Evolutionary conservation across 345 rosid species (phyloP).

Genomic region (Syzygium oleosum): DNA sequence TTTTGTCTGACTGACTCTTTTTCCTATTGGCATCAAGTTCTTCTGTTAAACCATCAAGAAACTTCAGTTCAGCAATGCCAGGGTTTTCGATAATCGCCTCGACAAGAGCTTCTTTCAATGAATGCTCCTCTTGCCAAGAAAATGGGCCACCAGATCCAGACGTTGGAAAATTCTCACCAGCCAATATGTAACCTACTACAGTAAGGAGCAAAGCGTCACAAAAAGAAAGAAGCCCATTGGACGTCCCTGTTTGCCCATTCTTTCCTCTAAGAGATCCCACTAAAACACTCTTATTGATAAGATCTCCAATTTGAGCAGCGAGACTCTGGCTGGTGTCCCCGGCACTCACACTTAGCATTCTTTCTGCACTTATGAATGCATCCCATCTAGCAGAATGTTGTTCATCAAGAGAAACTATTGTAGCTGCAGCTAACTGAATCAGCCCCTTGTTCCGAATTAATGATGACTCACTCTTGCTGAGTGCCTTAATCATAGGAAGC

Average conservation of each 20-base stretch:
- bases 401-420: constrained; percentile 55
- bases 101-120: constrained; percentile 76
- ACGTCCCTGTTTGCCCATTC: constrained; percentile 23
- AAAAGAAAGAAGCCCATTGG: constrained; percentile 57
- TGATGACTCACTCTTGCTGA: constrained; percentile 53
- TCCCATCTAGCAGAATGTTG: constrained; percentile 69
- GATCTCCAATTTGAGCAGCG: constrained; percentile 86
- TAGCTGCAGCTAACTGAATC: constrained; percentile 79
- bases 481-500: constrained; percentile 52
- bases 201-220: constrained; percentile 74
- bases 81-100: constrained; percentile 78
- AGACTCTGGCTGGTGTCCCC: constrained; percentile 93
- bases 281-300: constrained; percentile 63
- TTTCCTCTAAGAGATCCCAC: constrained; percentile 36
- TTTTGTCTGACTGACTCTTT: constrained; percentile 29
- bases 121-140: constrained; percentile 98
- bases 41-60: constrained; percentile 54
- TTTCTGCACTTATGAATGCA: constrained; percentile 83
- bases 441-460: constrained; percentile 71
- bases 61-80: constrained; percentile 54
- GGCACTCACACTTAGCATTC: constrained; percentile 71
- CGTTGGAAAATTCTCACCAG: constrained; percentile 93
- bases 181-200: constrained; percentile 70
- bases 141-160: constrained; percentile 88
- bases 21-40: constrained; percentile 64